Base-by-base conservation (phyloP, 2,329 filamentous ascomycete species). In the Aspergillus sp. region DNA sequence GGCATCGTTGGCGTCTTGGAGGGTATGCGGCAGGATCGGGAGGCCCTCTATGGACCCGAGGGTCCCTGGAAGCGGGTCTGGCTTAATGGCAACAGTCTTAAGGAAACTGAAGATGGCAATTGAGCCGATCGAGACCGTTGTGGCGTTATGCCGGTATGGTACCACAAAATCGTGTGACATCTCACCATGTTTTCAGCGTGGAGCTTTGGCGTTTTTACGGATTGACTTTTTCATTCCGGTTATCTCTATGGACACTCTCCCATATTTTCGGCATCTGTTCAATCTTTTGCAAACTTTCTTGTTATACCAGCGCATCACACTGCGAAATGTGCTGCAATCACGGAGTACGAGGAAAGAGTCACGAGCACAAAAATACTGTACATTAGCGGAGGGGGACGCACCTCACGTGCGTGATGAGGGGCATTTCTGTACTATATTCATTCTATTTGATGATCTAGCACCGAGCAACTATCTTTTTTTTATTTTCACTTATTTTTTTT, bases 1-100 rank as follows among this genome's bases (percentile, higher is more conserved):
- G 85, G 84, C 0, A 70, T 88, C 15, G 81, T 85, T 13, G 83
- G 69, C 19, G 84, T 86, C n/a, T 69, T 88, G 25, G 84, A 86
- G 54, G 83, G 82, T 23, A 86, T 86, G 83, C 73, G 81, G 45
- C 71, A 74, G 57, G 83, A 86, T 60, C 73, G 77, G 37, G 75
- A 79, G 56, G 60, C 63, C 44, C 58, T 64, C 49, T 57, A 63
- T 50, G 68, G 64, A 3, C 54, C 61, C 5, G 67, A 73, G 15
- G 64, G 68, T 5, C 62, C 66, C 12, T 72, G 69, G 67, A 69
- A 72, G 56, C 64, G 66, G 23, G 64, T 66, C 17, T 74, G 68
- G 70, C 51, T 66, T 19, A 60, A 67, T 13, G 66, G 68, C 6
- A 62, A 60, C 47, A 56, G 56, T 20, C 41, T 53, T 30, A 61